Base-by-base conservation (phyloP, 192 early-diverging fungal species). In the Gonapodya prolifera region DNA sequence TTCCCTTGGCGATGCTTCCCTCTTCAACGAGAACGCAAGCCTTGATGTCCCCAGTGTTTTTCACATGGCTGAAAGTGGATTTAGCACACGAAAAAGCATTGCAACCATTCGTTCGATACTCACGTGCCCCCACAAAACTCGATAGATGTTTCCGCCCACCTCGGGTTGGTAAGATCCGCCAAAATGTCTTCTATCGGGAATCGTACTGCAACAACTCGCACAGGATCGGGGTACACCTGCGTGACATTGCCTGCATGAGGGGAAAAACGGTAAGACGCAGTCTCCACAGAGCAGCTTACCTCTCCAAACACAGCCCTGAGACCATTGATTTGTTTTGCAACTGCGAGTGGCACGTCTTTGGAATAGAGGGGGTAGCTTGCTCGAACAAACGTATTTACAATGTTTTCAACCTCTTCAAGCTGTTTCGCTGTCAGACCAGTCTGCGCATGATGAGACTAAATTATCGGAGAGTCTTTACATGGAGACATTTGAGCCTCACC, bases 91-190 rank as follows among this genome's bases (percentile, higher is more conserved):
- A 29, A 32, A 2, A 2, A 79, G 29, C 29, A 61, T 30, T n/a
- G 29, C 16, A 45, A 34, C 30, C 8, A 69, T 69, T 8, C 2
- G 33, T 1, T 31, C 17, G 69, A 31, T 2, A 83, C 86, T 85
- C 77, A 87, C 84, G 96, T 98, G 80, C 97, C 97, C 79, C 97
- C 97, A 82, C 97, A 99, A 83, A 99, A 95, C 85, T 99, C 97
- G 76, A 99, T 90, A 35, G 93, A 95, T 76, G 90, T 91, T 69
- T 86, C 85, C 18, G 82, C 81, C 97, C 97, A 99, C 76, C 90
- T 87, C 34, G 85, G 84, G 79, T 95, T 94, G 30, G 86, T 81
- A 1, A 93, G 91, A 83, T 93, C 87, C 76, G 87, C 86, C 31
- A 96, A 83, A n/a, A 99, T 84, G 32, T 93, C 91, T 77, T 95